Evolutionary conservation across 257 asterid species (phyloP), one percentile per base, ranked within the genome.

Genomic region (Solanum tarapatanum): DNA sequence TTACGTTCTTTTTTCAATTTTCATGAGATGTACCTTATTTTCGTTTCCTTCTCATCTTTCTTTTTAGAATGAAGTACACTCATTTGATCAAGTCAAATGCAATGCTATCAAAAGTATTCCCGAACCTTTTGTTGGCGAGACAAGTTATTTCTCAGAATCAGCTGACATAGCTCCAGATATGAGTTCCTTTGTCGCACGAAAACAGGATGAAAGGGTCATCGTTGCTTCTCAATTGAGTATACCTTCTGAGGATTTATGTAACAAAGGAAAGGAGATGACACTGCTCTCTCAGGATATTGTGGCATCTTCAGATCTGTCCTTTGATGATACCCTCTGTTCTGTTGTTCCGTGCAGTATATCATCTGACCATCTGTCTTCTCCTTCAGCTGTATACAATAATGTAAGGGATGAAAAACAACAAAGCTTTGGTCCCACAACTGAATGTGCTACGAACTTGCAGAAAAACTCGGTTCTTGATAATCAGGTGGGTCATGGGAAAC

Each of bases 81-180:
- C 80, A 41, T 87, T 72, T 35, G 84, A 88, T 84, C 89, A 90
- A 76, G 77, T 79, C 87, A 87, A 82, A 87, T 80, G 85, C 89
- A 85, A 48, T 35, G 58, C 69, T 58, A 11, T 33, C 73, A 74
- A 51, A 88, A 55, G 66, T 88, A 92, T 94, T 69, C 93, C 93
- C 33, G 37, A 84, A 80, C 94, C 95, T 90, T 93, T 93, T 89
- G 91, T 87, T 88, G 91, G 91, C 36, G 95, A 93, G 93, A 93
- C 97, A 82, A 95, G 97, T 90, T 94, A 90, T 91, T 91, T 95
- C 70, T 93, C 98, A 76, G 98, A 95, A 90, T 94, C 98, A 76
- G 97, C 92, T 39, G 92, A 87, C 89, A 86, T 90, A 84, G 95
- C 95, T 86, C 92, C 94, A 87, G 95, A 93, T 90, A 92, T 88